Evolutionary conservation across 371 early-diverging fungal species (phyloP).

Genomic region (Rhizomucor pusillus): DNA sequence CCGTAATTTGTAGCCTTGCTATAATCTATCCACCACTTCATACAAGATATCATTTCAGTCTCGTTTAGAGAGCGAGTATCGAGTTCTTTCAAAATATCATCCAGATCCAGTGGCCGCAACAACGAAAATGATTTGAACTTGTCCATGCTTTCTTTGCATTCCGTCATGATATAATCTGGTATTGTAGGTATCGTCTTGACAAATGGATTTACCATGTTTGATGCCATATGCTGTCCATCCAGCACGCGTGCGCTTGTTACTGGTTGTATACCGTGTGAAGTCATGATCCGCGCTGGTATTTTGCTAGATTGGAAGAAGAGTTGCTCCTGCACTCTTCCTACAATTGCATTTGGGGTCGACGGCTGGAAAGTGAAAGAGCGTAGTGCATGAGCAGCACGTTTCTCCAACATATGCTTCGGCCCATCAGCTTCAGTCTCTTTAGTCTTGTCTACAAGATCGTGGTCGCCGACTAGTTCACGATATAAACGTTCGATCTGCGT

Average conservation of each 20-base stretch:
- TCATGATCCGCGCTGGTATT: conserved; percentile 54
- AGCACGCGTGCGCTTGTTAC: conserved; percentile 46
- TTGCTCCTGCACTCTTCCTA: conserved; percentile 57
- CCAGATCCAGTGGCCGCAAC: conserved; percentile 41
- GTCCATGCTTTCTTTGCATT: conserved; percentile 57
- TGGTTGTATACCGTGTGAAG: conserved; percentile 66
- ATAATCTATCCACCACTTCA: conserved; percentile 77
- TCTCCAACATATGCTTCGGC: conserved; percentile 51
- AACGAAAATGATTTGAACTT: conserved; percentile 46
- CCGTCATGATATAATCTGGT: conserved; percentile 41
- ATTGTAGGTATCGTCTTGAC: conserved; percentile 65
- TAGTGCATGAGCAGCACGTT: conserved; percentile 71
- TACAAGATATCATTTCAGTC: conserved; percentile 64
- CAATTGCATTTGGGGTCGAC: conserved; percentile 73
- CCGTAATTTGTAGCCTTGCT: conserved; percentile 9
- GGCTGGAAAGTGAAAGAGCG: conserved; percentile 65
- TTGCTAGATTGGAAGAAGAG: conserved; percentile 57
- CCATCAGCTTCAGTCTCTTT: conserved; percentile 20
- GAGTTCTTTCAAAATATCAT: conserved; percentile 71
- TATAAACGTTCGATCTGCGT: conserved; percentile 55
- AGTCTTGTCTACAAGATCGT: conserved; percentile 31
- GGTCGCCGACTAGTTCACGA: conserved; percentile 46
- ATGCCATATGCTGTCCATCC: conserved; percentile 14
- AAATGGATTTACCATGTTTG: conserved; percentile 47
- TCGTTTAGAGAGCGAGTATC: conserved; percentile 48